Conservation (phyloP, 139 green algal species). For the Coelastrella sp. region DNA sequence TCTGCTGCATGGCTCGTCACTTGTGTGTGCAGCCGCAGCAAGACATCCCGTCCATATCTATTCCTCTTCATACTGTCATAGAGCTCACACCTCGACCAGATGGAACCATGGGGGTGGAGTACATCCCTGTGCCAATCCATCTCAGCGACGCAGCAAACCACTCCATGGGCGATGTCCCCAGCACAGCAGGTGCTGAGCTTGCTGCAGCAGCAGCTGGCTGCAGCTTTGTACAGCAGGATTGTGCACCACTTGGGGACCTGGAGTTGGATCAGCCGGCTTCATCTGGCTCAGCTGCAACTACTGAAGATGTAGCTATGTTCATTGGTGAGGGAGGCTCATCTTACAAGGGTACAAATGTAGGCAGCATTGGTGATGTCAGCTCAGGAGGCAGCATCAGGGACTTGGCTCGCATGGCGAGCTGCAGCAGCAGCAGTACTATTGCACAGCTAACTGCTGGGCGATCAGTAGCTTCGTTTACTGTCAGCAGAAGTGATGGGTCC, state of each 20-base stretch:
- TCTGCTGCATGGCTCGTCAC: background rate
- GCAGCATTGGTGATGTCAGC: background rate
- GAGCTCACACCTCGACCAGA: conserved; percentile 89
- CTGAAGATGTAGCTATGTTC: conserved; percentile 12
- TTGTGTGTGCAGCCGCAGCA: conserved; percentile 39
- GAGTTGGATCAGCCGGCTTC: background rate
- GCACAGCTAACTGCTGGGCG: conserved; percentile 8
- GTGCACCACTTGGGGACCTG: background rate
- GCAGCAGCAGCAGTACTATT: conserved; percentile 30
- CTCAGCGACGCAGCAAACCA: background rate
- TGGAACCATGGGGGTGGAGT: conserved; percentile 82
- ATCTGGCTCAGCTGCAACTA: background rate
- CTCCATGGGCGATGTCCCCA: background rate
- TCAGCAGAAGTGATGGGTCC: background rate
- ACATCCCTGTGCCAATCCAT: conserved; percentile 54
- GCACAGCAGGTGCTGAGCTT: background rate
- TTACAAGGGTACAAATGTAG: background rate
- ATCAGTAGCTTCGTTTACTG: background rate
- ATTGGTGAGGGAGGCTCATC: background rate
- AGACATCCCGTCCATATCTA: conserved; percentile 81
- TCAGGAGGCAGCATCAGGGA: background rate
- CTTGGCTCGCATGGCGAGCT: background rate
- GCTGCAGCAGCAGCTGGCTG: conserved; percentile 17
- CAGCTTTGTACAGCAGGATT: background rate
- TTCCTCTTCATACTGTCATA: conserved; percentile 95